Conservation (phyloP, 108 stramenopile genomes). For the Conticribra guillardii region DNA sequence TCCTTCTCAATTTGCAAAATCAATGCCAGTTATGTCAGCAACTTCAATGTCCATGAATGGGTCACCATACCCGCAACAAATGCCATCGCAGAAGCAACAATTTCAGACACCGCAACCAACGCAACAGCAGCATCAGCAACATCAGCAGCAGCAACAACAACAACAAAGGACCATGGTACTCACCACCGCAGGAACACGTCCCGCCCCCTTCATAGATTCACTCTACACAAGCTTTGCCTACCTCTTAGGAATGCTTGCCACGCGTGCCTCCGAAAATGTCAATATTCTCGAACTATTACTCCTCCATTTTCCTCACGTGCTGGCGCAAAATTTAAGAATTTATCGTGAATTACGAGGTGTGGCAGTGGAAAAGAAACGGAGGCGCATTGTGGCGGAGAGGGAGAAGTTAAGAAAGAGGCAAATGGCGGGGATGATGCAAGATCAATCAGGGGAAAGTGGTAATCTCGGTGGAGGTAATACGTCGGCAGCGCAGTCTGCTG, state of each 20-base stretch:
- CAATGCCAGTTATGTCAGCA: not conserved
- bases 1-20: not conserved
- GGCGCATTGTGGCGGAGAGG: constrained; percentile 26
- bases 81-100: no score
- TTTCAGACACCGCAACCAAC: no score
- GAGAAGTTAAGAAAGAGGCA: constrained; percentile 13
- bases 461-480: no score
- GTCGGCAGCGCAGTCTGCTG: no score
- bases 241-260: constrained; percentile 75
- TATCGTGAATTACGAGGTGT: constrained; percentile 66
- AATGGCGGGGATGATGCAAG: constrained; percentile 21
- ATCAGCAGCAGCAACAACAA: constrained; percentile 24
- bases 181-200: constrained; percentile 40
- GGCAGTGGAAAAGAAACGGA: constrained; percentile 50
- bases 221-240: constrained; percentile 68
- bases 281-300: constrained; percentile 73
- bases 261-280: constrained; percentile 75
- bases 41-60: no score
- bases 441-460: not conserved
- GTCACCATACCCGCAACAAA: not conserved
- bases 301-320: constrained; percentile 70
- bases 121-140: no score
- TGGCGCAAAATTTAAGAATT: constrained; percentile 69
- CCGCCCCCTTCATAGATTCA: constrained; percentile 66
- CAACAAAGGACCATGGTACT: constrained; percentile 52